Evolutionary conservation across 148 eudicot genomes (phyloP), one percentile per base, ranked within the genome.

Genomic region (Nepenthes mirabilis): DNA sequence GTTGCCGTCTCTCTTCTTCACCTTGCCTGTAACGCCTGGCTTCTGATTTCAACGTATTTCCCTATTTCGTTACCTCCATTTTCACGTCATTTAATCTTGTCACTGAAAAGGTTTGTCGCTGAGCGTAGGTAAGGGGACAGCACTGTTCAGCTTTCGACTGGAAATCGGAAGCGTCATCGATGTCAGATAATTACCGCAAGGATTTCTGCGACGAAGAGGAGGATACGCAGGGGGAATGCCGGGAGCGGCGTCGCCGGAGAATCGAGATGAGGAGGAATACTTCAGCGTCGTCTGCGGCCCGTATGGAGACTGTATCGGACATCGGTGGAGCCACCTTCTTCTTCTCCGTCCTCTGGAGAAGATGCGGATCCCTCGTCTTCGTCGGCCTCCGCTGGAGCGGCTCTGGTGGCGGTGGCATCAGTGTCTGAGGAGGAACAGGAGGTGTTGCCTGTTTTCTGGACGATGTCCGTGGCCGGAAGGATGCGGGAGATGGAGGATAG

Each of bases 401-500:
- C 3, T 59, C 50, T 14, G 66, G 14, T 9, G 52, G 13, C 3
- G 64, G 6, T 47, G 33, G 55, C 54, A 33, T 43, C 23, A 36
- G 1, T 36, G 11, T 33, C 58, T 2, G 43, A 43, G 4, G 50
- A 35, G 45, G 72, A 36, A 3, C 8, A 11, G 14, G 62, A 34
- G 5, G 47, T 2, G 52, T 2, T 14, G 47, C 82, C 81, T 47
- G 64, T 35, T 0, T 63, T 43, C 13, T 79, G 81, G 9, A 1
- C 57, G 57, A 51, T 74, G 77, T 51, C 79, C 34, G 47, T 77
- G 5, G 65, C 72, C 1, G 85, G 82, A 8, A 68, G 69, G 67
- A 55, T 35, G 36, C 66, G 76, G n/a, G 55, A 43, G 9, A 76
- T 80, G 84, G 79, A 77, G 47, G 85, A 80, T 36, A 66, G 59